A percentile compares a stretch with the other conserved stretches of the same genome.
Conservation (phyloP, 306 rosid species). For the Glycine latifolia region DNA sequence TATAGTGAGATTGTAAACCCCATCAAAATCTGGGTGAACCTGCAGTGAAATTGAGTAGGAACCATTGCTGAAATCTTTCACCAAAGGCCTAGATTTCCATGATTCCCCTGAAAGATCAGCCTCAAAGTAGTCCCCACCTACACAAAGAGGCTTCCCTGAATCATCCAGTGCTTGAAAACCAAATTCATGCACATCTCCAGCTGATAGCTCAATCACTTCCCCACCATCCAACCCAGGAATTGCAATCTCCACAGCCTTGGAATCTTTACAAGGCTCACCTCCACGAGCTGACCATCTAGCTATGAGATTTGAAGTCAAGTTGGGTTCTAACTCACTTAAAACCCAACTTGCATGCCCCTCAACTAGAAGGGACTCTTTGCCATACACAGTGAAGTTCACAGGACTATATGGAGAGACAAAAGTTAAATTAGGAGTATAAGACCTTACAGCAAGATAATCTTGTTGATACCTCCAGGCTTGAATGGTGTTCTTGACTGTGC, state of each 20-base stretch:
- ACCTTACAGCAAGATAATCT: constrained; percentile 51
- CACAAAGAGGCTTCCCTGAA: constrained; percentile 70
- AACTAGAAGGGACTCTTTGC: constrained; percentile 34
- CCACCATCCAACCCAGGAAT: constrained; percentile 74
- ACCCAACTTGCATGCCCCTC: constrained; percentile 58
- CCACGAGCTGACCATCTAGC: constrained; percentile 77
- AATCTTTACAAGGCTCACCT: constrained; percentile 83
- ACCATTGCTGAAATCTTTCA: constrained; percentile 84
- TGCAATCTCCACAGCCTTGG: constrained; percentile 64
- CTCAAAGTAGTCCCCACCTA: constrained; percentile 96
- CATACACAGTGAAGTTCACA: constrained; percentile 10
- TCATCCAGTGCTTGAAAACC: constrained; percentile 79
- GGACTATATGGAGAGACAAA: constrained; percentile 34
- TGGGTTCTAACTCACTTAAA: constrained; percentile 66
- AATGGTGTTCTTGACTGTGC: constrained; percentile 60
- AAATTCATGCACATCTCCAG: constrained; percentile 84
- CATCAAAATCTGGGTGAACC: constrained; percentile 87
- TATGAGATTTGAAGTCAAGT: constrained; percentile 71
- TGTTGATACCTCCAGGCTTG: constrained; percentile 61
- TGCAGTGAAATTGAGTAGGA: constrained; percentile 79
- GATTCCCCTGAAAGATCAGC: constrained; percentile 86
- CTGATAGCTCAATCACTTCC: constrained; percentile 57
- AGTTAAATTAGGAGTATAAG: constrained; percentile 51
- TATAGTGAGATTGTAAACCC: constrained; percentile 73
- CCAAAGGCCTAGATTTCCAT: constrained; percentile 91